phyloP scores from a whole-genome alignment of 169 alveolate genomes.

The Cryptosporidium meleagridis region DNA sequence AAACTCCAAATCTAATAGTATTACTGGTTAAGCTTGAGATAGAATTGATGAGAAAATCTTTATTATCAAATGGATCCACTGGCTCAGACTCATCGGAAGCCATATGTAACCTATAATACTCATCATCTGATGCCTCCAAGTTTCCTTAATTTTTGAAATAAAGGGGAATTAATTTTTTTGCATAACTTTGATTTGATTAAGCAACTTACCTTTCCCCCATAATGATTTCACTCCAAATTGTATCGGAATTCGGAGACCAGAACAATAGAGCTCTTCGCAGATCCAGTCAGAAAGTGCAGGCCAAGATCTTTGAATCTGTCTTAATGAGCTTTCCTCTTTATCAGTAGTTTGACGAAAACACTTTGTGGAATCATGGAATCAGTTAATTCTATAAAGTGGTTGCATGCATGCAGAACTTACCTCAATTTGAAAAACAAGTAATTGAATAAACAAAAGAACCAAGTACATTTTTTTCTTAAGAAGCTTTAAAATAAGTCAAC shows the following conservation, averaged over 20 bases:
- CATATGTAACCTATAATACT: conserved; percentile 31
- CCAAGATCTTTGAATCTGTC: conserved; percentile 34
- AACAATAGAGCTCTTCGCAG: conserved; percentile 66
- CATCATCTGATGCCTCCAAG: conserved; percentile 67
- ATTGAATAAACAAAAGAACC: neutral
- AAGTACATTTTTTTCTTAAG: neutral
- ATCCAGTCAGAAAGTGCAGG: conserved; percentile 74
- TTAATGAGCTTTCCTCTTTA: conserved; percentile 24
- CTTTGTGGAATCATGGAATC: neutral
- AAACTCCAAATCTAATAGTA: conserved; percentile 46
- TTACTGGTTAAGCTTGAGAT: conserved; percentile 24
- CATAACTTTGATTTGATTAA: neutral
- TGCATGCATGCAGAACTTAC: neutral
- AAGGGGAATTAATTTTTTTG: neutral
- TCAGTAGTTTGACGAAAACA: neutral
- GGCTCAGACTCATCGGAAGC: conserved; percentile 66
- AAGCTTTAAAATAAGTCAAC: neutral
- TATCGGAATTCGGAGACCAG: conserved; percentile 56
- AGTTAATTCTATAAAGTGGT: neutral
- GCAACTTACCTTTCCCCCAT: conserved; percentile 67
- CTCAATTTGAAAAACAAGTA: conserved; percentile 1
- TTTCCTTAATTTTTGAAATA: conserved; percentile 4
- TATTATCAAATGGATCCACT: conserved; percentile 57
- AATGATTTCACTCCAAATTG: neutral
- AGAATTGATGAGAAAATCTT: conserved; percentile 32